Conservation (phyloP, 73 alveolate genomes). For the Stentor roeselii region DNA sequence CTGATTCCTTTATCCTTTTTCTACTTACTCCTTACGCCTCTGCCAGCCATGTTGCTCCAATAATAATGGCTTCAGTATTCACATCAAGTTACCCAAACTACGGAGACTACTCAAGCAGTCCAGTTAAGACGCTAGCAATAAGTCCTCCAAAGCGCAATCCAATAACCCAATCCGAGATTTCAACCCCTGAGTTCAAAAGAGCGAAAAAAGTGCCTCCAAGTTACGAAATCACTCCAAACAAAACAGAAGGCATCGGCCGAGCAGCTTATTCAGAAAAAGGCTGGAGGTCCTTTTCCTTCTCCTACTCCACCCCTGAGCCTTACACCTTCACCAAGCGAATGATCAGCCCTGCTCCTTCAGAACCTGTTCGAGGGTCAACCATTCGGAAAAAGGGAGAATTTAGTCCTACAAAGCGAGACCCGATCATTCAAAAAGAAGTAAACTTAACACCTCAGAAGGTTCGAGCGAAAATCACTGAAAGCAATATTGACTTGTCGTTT, state of each 20-base stretch:
- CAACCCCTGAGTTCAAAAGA: background rate
- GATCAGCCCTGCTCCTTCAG: background rate
- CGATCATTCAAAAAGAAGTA: background rate
- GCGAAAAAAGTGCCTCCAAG: background rate
- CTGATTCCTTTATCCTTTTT: background rate
- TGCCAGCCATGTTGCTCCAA: too few relatives aligned
- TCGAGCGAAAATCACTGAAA: background rate
- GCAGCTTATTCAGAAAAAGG: background rate
- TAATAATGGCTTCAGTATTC: too few relatives aligned
- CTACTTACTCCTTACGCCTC: background rate
- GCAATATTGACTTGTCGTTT: background rate
- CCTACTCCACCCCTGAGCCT: background rate
- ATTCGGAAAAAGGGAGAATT: background rate
- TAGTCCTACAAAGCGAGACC: background rate
- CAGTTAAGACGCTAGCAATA: background rate
- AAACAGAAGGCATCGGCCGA: background rate
- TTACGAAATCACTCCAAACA: background rate
- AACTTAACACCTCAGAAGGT: background rate
- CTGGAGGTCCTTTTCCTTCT: background rate
- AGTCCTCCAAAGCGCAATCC: background rate
- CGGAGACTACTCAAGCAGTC: background rate
- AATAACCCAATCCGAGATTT: background rate
- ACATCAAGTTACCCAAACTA: too few relatives aligned
- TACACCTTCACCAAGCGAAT: background rate
- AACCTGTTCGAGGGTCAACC: background rate